These are phyloP conservation scores for Phyllostachys edulis DNA, from an alignment of 176 grass and related monocot genomes.

Conservation along the genomic window DNA sequence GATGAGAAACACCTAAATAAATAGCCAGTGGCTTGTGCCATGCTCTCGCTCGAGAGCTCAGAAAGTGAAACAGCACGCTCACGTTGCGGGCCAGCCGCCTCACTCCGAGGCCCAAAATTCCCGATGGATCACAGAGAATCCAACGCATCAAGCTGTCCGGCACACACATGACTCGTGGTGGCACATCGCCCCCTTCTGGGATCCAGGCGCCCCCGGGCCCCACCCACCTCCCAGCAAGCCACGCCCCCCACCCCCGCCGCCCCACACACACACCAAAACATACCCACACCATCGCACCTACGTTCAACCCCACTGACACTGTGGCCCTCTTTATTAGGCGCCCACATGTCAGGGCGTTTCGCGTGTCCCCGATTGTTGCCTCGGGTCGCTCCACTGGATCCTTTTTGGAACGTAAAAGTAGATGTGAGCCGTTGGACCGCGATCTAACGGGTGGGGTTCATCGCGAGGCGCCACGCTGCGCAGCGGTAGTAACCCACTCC, in stretches of 20 bases:
- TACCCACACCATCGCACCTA: accelerated
- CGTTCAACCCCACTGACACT: accelerated
- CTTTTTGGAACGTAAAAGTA: not conserved
- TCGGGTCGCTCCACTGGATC: too few species aligned
- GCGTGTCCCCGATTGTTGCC: accelerated
- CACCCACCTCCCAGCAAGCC: not conserved
- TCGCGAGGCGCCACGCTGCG: not conserved
- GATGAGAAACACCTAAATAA: not conserved
- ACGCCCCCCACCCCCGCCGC: not conserved
- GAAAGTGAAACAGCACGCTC: constrained; percentile 30
- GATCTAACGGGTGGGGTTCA: not conserved
- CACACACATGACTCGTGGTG: not conserved
- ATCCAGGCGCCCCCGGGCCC: constrained; percentile 10
- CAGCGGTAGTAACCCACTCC: not conserved
- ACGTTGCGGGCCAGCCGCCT: constrained; percentile 11
- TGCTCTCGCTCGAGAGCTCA: not conserved
- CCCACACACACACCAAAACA: not conserved
- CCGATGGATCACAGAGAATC: constrained; percentile 28
- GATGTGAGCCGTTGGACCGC: not conserved
- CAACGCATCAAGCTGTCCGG: constrained; percentile 28
- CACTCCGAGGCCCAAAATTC: not conserved
- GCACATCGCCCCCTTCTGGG: not conserved
- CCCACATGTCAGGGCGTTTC: not conserved
- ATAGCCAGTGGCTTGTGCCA: not conserved
- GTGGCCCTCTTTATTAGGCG: accelerated